Percentiles rank a stretch among this genome's conserved stretches.
phyloP scores from a whole-genome alignment of 805 yeast species.

The Kregervanrija delftensis region DNA sequence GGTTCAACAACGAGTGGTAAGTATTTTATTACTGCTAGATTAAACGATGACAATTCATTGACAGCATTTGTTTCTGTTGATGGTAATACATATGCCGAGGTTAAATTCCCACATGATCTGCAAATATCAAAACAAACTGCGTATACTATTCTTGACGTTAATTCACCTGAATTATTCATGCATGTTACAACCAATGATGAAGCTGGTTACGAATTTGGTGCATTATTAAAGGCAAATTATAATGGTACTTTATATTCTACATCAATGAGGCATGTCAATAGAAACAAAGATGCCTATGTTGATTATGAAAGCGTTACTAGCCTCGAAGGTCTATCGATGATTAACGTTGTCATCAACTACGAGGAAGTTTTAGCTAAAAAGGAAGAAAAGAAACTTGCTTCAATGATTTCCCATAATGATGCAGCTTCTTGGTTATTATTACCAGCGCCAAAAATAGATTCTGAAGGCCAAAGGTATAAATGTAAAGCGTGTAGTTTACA shows the following conservation, averaged over 20 bases:
- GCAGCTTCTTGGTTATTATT: conserved; percentile 82
- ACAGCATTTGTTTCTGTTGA: conserved; percentile 72
- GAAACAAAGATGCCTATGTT: conserved; percentile 67
- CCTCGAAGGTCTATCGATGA: conserved; percentile 76
- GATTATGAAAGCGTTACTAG: conserved; percentile 83
- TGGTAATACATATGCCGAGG: conserved; percentile 71
- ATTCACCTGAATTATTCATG: conserved; percentile 65
- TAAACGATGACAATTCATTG: conserved; percentile 43
- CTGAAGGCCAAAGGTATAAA: conserved; percentile 48
- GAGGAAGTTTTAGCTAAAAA: conserved; percentile 29
- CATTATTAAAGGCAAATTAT: conserved; percentile 79
- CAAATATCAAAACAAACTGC: conserved; percentile 56
- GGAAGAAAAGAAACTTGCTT: conserved; percentile 48
- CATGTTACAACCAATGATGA: conserved; percentile 67
- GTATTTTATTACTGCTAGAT: conserved; percentile 66
- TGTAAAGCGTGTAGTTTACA: conserved; percentile 69
- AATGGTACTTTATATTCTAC: conserved; percentile 84
- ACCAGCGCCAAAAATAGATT: conserved; percentile 61
- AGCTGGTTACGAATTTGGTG: conserved; percentile 57
- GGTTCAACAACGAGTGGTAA: conserved; percentile 72
- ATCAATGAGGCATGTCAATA: conserved; percentile 63
- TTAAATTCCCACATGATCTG: conserved; percentile 66
- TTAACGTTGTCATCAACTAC: conserved; percentile 61
- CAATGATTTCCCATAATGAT: conserved; percentile 80
- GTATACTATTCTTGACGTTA: conserved; percentile 74